Conservation (phyloP, 2,329 filamentous ascomycete species). For the Pseudogymnoascus sp. region DNA sequence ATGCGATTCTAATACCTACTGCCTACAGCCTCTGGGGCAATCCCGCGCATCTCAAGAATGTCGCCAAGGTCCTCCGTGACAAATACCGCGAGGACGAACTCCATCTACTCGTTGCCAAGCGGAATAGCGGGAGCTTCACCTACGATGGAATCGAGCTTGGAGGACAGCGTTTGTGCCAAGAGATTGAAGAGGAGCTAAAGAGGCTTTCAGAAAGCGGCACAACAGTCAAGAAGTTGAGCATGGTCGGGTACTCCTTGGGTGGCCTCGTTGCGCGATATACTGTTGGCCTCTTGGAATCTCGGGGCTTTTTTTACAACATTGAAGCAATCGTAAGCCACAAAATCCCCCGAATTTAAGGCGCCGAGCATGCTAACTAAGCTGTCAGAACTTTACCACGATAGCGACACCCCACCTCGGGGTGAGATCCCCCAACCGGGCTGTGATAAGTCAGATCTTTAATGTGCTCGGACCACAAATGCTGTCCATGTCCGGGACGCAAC, state of each 20-base stretch:
- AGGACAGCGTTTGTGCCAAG: conserved; percentile 57
- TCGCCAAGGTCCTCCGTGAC: conserved; percentile 57
- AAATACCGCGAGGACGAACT: conserved; percentile 54
- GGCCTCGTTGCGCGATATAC: conserved; percentile 82
- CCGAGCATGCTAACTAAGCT: not conserved
- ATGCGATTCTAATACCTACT: not conserved
- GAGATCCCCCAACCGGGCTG: conserved; percentile 58
- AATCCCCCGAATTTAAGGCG: not conserved
- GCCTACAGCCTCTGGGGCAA: conserved; percentile 80
- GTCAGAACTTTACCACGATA: conserved; percentile 84
- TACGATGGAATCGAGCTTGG: conserved; percentile 63
- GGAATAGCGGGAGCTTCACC: conserved; percentile 64
- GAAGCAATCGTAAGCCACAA: conserved; percentile 57
- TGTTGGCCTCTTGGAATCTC: conserved; percentile 72
- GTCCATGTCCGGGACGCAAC: conserved; percentile 74
- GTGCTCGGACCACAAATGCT: conserved; percentile 73
- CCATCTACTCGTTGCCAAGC: conserved; percentile 62
- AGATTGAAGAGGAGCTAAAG: conserved; percentile 57
- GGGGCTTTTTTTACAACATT: conserved; percentile 69
- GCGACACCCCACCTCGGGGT: conserved; percentile 78
- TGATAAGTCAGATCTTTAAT: conserved; percentile 66
- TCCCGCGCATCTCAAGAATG: conserved; percentile 60
- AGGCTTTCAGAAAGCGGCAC: conserved; percentile 53
- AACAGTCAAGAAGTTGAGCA: conserved; percentile 70
- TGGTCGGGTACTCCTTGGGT: conserved; percentile 84